Base-by-base conservation (phyloP, 345 rosid genomes). In the Viola odorata region DNA sequence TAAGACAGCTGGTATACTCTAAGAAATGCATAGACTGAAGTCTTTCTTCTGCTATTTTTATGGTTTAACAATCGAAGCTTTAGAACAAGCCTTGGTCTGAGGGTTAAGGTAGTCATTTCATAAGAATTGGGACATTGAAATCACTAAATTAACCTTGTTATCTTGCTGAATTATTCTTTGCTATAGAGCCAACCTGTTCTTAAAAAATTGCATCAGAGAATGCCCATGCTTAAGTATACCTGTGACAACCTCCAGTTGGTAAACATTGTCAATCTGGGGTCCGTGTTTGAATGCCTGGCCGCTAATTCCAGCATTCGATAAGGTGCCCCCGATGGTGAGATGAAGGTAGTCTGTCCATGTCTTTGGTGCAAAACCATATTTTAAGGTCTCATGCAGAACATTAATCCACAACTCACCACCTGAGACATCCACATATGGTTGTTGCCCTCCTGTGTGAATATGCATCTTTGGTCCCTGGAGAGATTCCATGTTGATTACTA, bases 341-440 rank as follows among this genome's bases (percentile, higher is more conserved):
- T 95, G 87, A 65, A 95, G 92, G 84, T 95, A 90, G 69, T 90
- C 99, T 1, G 99, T 95, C 99, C 97, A 90, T 1, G 99, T 86
- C 75, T 82, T 88, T 3, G 97, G 99, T 64, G 97, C 67, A 48
- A 90, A 83, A 62, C 96, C 96, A 8, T 77, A 48, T 74, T 81
- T 85, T 36, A 95, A 84, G 56, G 95, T 90, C 76, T 88, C 87
- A 3, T 75, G 82, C 65, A 95, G 88, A 69, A 90, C 70, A 65
- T 86, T 72, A 50, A 95, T 86, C 99, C 99, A 95, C 57, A 86
- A 45, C 70, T 86, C 96, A 41, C 99, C 91, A 13, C 99, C 97
- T 0, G 97, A 81, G 51, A 79, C 95, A 68, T 95, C 99, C 53
- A 88, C 95, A 55, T 80, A 91, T 0, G 95, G 91, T 50, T 38